Base-by-base conservation (phyloP, 148 eudicot species). In the Suaeda aralocaspica region DNA sequence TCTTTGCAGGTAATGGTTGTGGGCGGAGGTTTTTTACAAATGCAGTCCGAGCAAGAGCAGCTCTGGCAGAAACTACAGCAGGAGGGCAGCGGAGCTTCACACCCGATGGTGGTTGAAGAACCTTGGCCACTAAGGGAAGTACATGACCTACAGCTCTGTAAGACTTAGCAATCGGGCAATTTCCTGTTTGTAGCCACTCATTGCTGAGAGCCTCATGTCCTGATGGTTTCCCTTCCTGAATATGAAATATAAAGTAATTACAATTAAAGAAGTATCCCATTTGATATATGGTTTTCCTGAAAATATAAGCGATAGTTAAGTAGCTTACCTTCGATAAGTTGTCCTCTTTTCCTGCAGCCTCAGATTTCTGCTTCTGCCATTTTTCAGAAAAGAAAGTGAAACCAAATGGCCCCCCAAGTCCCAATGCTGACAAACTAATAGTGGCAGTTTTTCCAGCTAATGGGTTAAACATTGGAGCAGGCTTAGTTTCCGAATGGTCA, bases 81-180 rank as follows among this genome's bases (percentile, higher is more conserved):
- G 90, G 87, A 39, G 95, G 97, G 33, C 97, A 91, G 21, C 67
- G 84, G 48, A 86, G 58, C 68, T 84, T 91, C 60, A 85, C 59
- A 46, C 88, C 95, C n/a, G 94, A 74, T 33, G 90, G 92, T 6
- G 88, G 97, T 72, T 81, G 83, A 61, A 87, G 78, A 62, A 81
- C 83, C 68, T 84, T 74, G 12, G 92, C 90, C 45, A 89, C 88
- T 2, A 91, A 83, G 44, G 97, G 92, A 70, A 91, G 77, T 6
- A 89, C 85, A n/a, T 59, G 68, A 28, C 86, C 76, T 14, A 89
- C 90, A 4, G 97, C 95, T 76, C 92, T 79, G 66, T 82, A 89
- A 9, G 95, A 87, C 67, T 88, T 91, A 15, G 97, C 94, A 15
- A 91, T 83, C 1, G 97, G 94, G 26, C 94, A 91, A 76, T 87